Conservation (phyloP, 352 stramenopile species). For the Salisapilia sapeloensis region DNA sequence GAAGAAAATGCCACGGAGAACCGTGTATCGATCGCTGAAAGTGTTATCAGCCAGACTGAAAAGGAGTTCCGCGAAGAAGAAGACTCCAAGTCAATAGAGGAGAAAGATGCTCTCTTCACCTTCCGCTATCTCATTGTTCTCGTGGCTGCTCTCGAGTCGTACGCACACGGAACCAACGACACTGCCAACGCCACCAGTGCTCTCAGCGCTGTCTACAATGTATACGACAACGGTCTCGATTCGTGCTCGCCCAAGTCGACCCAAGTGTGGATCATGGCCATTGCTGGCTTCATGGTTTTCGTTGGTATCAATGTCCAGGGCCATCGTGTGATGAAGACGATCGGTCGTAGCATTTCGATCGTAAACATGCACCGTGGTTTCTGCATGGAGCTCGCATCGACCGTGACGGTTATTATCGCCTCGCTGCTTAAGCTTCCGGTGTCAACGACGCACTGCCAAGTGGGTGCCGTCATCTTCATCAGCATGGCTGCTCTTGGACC, state of each 20-base stretch:
- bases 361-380: constrained; percentile 52
- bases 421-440: constrained; percentile 23
- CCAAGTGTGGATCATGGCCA: constrained; percentile 42
- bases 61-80: constrained; percentile 6
- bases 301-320: constrained; percentile 27
- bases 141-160: constrained; percentile 49
- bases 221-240: constrained; percentile 23
- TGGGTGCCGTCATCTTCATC: constrained; percentile 32
- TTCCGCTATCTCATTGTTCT: constrained; percentile 56
- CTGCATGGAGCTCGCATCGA: constrained; percentile 47
- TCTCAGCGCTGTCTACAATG: constrained; percentile 31
- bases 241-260: constrained; percentile 5
- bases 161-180: constrained; percentile 69
- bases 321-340: constrained; percentile 52
- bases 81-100: constrained; percentile 8
- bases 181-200: constrained; percentile 63
- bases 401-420: constrained; percentile 31
- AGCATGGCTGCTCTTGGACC: constrained; percentile 9
- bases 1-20: constrained; percentile 1
- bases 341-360: constrained; percentile 20
- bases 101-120: constrained; percentile 21
- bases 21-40: neutral
- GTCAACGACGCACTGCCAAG: constrained; percentile 47
- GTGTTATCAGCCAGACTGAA: neutral
- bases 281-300: constrained; percentile 31